Base-by-base conservation (phyloP, 2,329 filamentous ascomycete species). In the Fusarium humuli region DNA sequence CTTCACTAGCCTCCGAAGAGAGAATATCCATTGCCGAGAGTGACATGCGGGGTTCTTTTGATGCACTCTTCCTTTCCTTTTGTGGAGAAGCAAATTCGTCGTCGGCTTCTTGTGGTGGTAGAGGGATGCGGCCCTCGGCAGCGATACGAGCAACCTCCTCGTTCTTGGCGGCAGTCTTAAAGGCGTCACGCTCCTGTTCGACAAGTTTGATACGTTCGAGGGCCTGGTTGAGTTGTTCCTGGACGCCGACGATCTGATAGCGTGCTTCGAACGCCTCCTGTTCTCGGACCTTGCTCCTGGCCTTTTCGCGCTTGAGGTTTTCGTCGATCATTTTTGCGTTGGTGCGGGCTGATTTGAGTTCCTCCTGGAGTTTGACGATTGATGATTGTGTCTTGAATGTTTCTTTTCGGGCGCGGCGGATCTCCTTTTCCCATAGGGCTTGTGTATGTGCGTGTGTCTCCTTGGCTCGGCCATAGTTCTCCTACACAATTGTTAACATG, bases 111-210 rank as follows among this genome's bases (percentile, higher is more conserved):
- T 83, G 82, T 3, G 61, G 83, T 74, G 91, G 91, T 14, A 93
- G 81, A 5, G 91, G 89, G 57, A 94, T 86, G 46, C 85, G 86
- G 20, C 91, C 91, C 77, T 94, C 91, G 23, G 91, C 89, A 5
- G 92, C 91, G 56, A 94, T 90, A 52, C 90, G 87, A 22, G 90
- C 87, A 25, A 93, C 86, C 76, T 93, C 91, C 74, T 94, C 91
- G 73, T 92, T 91, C 80, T 91, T 86, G 32, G 92, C 87, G 53
- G 90, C 89, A 5, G 87, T 90, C 81, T 91, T 92, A 75, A 92
- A 87, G 5, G 91, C 88, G 77, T 94, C 91, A 10, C 91, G 90
- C 79, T 94, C 92, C 75, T 92, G 88, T 76, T 94, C 91, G 18
- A 92, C 84, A 32, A 91, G 80, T 77, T 86, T 88, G 71, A 92